phyloP scores from a whole-genome alignment of 768 basidiomycete species.

The Tulasnella sp. region DNA sequence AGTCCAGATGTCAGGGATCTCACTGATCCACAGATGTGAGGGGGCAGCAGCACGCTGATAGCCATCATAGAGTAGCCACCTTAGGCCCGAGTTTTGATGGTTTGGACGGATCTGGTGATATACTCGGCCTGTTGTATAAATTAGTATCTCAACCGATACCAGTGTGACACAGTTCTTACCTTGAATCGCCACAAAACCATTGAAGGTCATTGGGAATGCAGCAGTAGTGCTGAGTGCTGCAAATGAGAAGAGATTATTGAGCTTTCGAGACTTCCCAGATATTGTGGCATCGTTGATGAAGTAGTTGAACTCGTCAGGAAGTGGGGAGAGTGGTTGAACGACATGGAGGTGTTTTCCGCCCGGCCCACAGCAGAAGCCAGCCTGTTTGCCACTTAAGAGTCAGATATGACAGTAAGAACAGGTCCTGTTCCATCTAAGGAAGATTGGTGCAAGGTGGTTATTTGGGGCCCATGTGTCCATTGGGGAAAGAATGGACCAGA shows the following conservation, averaged over 20 bases:
- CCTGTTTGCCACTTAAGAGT: conserved; percentile 26
- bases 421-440: not conserved
- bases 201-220: conserved; percentile 21
- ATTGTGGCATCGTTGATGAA: conserved; percentile 26
- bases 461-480: not conserved
- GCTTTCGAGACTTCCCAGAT: conserved; percentile 23
- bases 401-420: conserved; percentile 23
- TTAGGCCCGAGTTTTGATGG: conserved; percentile 25
- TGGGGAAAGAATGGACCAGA: not conserved
- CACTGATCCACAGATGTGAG: not conserved
- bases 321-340: conserved; percentile 21
- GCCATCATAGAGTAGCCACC: conserved; percentile 30
- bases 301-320: conserved; percentile 24
- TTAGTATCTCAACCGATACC: not conserved
- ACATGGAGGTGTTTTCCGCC: conserved; percentile 21
- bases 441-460: not conserved
- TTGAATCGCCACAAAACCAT: conserved; percentile 24
- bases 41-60: conserved; percentile 16
- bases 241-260: conserved; percentile 30
- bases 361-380: conserved; percentile 30
- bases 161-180: conserved; percentile 15
- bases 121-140: conserved; percentile 15
- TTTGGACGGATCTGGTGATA: conserved; percentile 28
- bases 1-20: conserved; percentile 19
- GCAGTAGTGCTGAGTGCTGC: conserved; percentile 26